phyloP scores from a whole-genome alignment of 768 basidiomycete genomes.

The Boletus sp. region DNA sequence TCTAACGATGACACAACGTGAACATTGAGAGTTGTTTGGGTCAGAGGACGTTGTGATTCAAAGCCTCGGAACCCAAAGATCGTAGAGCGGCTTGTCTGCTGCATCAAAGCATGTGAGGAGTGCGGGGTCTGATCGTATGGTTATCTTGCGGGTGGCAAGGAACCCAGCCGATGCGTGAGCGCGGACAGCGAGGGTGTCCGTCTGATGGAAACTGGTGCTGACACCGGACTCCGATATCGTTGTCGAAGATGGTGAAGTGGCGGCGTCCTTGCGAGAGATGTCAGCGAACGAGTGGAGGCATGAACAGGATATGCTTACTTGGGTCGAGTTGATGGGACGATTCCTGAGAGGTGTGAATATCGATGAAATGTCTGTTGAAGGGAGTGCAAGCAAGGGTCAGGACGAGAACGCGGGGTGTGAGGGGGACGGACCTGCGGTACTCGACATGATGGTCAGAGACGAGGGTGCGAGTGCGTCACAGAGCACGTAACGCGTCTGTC shows the following conservation, averaged over 20 bases:
- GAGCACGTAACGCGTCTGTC: conserved; percentile 25
- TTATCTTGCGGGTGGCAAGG: conserved; percentile 35
- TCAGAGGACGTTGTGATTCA: conserved; percentile 5
- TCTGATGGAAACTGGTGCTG: conserved; percentile 20
- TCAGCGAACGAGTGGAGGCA: neutral
- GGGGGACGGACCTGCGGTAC: conserved; percentile 6
- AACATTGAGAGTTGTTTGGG: neutral
- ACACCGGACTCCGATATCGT: conserved; percentile 30
- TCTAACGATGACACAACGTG: neutral
- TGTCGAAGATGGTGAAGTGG: conserved; percentile 28
- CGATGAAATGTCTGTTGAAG: conserved; percentile 1
- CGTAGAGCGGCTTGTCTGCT: conserved; percentile 71
- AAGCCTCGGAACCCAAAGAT: conserved; percentile 61
- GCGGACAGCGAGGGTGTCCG: conserved; percentile 18
- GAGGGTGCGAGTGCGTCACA: conserved; percentile 18
- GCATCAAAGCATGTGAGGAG: conserved; percentile 73
- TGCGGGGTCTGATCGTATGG: conserved; percentile 62
- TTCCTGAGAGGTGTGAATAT: conserved; percentile 16
- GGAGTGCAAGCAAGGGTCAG: neutral
- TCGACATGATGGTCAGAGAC: conserved; percentile 8
- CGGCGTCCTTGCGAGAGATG: conserved; percentile 11
- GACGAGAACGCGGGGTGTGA: neutral
- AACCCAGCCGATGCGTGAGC: conserved; percentile 20
- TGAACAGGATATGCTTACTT: conserved; percentile 10
- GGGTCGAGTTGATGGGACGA: conserved; percentile 9